Conservation (phyloP, 2,329 filamentous ascomycete genomes). For the Davidsoniella neocaledoniae region DNA sequence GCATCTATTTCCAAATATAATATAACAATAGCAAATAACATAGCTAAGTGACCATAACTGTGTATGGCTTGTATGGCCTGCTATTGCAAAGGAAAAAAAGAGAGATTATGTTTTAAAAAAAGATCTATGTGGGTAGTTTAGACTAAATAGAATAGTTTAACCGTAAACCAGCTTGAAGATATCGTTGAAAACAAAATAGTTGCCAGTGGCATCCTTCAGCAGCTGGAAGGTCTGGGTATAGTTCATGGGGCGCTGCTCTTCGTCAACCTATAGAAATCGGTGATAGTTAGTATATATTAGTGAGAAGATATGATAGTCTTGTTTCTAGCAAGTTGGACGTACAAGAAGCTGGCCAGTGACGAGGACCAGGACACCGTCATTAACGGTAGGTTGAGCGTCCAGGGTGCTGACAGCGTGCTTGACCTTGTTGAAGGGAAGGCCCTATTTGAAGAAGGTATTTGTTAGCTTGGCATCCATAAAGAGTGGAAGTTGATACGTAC, state of each 20-base stretch:
- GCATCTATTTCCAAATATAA: too few species aligned
- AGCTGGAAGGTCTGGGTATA: conserved; percentile 87
- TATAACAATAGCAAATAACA: too few species aligned
- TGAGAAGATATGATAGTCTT: not conserved
- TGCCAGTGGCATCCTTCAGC: conserved; percentile 42
- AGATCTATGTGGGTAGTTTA: not conserved
- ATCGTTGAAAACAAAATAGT: conserved; percentile 85
- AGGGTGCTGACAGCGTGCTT: conserved; percentile 60
- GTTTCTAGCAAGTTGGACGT: conserved; percentile 21
- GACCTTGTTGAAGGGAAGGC: conserved; percentile 66
- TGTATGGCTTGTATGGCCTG: too few species aligned
- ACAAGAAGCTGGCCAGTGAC: conserved; percentile 78
- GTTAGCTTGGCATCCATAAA: not conserved
- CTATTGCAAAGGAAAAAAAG: not conserved
- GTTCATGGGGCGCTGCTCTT: conserved; percentile 72
- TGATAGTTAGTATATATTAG: not conserved
- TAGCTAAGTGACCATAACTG: too few species aligned
- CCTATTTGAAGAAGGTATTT: conserved; percentile 27
- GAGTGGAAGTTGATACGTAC: conserved; percentile 33
- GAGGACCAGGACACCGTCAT: conserved; percentile 63
- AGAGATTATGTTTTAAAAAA: not conserved
- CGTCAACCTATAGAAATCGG: conserved; percentile 49
- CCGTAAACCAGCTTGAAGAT: conserved; percentile 79
- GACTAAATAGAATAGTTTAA: conserved; percentile 18
- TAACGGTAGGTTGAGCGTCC: conserved; percentile 60